phyloP scores from a whole-genome alignment of 371 early-diverging fungal genomes.

The Phascolomyces articulosus region DNA sequence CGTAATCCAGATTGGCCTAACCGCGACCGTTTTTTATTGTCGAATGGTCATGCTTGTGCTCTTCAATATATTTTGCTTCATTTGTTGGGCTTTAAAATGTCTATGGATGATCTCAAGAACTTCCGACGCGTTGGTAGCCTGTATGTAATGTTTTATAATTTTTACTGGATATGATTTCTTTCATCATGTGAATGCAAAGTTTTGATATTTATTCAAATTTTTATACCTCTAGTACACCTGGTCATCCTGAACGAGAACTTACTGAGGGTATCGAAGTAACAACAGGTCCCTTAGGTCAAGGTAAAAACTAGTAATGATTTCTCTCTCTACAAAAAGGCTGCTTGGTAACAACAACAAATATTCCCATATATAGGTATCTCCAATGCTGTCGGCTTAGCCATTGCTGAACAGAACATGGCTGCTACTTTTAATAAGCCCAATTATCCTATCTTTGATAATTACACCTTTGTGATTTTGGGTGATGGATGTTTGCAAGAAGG shows the following conservation, averaged over 20 bases:
- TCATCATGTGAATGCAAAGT: no score
- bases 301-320: background rate
- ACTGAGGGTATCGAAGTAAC: conserved; percentile 96
- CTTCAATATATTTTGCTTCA: conserved; percentile 95
- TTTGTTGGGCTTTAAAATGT: conserved; percentile 86
- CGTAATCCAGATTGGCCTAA: conserved; percentile 87
- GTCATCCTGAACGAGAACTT: conserved; percentile 91
- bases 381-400: conserved; percentile 96
- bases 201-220: background rate
- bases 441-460: conserved; percentile 81
- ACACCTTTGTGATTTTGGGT: conserved; percentile 90
- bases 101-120: conserved; percentile 92
- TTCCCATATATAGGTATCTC: conserved; percentile 60
- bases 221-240: conserved; percentile 75
- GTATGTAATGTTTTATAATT: conserved; percentile 30
- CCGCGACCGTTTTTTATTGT: conserved; percentile 98
- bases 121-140: conserved; percentile 92
- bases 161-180: no score
- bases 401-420: conserved; percentile 87
- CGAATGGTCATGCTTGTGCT: conserved; percentile 99
- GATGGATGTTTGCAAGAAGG: conserved; percentile 99
- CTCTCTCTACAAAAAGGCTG: no score
- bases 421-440: conserved; percentile 89
- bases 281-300: conserved; percentile 99
- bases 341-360: no score